Percentiles rank a stretch among this genome's conserved stretches.
phyloP scores from a whole-genome alignment of 2,329 filamentous ascomycete genomes.

The Penicillium rolfsii region DNA sequence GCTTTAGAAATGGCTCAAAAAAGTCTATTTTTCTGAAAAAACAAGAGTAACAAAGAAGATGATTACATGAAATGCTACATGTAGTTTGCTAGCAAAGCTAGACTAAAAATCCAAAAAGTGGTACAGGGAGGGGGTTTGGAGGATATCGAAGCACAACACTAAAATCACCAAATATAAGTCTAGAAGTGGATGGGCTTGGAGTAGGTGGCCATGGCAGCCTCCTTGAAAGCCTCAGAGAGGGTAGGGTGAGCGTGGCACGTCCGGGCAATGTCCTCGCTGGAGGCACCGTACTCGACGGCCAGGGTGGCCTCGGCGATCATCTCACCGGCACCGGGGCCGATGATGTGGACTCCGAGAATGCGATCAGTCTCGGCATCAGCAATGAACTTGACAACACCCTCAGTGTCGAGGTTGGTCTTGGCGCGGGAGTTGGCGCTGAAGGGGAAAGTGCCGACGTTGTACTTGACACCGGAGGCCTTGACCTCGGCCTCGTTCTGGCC shows the following conservation, averaged over 20 bases:
- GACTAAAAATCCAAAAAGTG: slow-evolving; percentile 37
- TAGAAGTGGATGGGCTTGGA: slow-evolving; percentile 96
- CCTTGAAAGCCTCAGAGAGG: slow-evolving; percentile 96
- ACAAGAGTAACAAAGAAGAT: slow-evolving; percentile 25
- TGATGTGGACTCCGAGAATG: slow-evolving; percentile 93
- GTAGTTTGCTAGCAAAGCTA: slow-evolving; percentile 42
- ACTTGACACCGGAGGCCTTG: slow-evolving; percentile 85
- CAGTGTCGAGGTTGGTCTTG: slow-evolving; percentile 97
- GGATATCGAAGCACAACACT: slow-evolving; percentile 28
- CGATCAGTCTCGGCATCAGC: slow-evolving; percentile 95
- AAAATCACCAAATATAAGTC: slow-evolving; percentile 20
- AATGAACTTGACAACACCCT: slow-evolving; percentile 96
- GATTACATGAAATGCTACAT: slow-evolving; percentile 44
- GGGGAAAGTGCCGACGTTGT: slow-evolving; percentile 91
- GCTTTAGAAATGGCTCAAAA: not conserved
- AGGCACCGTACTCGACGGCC: slow-evolving; percentile 94
- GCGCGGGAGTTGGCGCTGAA: slow-evolving; percentile 98
- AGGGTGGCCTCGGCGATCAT: slow-evolving; percentile 98
- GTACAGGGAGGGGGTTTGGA: slow-evolving; percentile 27
- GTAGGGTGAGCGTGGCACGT: slow-evolving; percentile 98
- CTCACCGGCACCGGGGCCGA: slow-evolving; percentile 93
- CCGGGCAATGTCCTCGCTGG: slow-evolving; percentile 89
- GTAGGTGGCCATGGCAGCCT: slow-evolving; percentile 98
- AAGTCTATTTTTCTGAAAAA: slow-evolving; percentile 2
- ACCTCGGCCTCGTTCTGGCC: slow-evolving; percentile 96